Evolutionary conservation across 192 early-diverging fungal species (phyloP).

Genomic region (Coemansia sp.): DNA sequence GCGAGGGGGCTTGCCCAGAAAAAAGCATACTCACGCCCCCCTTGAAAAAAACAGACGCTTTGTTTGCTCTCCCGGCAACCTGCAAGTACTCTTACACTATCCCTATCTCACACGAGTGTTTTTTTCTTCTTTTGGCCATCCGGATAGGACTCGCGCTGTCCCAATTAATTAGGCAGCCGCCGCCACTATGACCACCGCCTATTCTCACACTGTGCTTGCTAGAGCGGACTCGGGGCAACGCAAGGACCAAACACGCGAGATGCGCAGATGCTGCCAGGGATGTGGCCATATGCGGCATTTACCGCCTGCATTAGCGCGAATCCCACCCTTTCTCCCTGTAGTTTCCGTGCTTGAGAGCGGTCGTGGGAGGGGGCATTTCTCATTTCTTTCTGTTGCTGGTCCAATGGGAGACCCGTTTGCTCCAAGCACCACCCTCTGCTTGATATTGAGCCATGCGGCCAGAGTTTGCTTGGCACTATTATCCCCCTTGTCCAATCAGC

Average conservation of each 20-base stretch:
- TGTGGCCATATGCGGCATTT: not conserved
- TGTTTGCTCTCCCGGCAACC: not conserved
- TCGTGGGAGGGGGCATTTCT: not conserved
- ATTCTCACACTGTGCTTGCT: not conserved
- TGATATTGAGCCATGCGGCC: not conserved
- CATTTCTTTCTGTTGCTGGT: not conserved
- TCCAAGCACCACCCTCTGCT: no score
- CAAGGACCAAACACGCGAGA: not conserved
- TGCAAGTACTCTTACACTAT: not conserved
- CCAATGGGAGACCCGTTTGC: no score
- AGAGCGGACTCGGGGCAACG: not conserved
- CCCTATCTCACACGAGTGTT: not conserved
- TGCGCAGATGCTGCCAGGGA: not conserved
- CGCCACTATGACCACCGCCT: not conserved
- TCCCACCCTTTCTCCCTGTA: not conserved
- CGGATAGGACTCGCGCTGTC: not conserved
- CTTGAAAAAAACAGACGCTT: not conserved
- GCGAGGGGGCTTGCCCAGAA: not conserved
- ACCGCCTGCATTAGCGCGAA: not conserved
- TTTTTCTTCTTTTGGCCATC: not conserved
- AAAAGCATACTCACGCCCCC: slow-evolving; percentile 1
- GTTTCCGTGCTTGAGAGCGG: not conserved
- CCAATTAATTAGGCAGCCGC: slow-evolving; percentile 5
- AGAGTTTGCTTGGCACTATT: not conserved
- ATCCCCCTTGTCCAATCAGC: not conserved